phyloP scores from a whole-genome alignment of 2,329 filamentous ascomycete genomes.

The Xylariaceae sp. region DNA sequence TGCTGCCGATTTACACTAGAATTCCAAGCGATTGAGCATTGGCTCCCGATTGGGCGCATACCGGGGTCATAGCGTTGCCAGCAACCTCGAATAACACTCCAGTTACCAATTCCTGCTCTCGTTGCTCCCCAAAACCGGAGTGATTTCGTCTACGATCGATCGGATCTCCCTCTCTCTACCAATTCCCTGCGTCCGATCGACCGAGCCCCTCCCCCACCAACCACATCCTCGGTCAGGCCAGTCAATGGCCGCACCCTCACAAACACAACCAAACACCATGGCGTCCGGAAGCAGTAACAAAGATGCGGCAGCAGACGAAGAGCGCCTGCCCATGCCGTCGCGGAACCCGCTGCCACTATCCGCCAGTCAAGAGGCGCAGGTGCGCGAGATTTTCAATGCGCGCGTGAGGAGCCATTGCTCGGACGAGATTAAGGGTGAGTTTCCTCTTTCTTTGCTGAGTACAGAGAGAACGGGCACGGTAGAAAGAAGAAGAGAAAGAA shows the following conservation, averaged over 20 bases:
- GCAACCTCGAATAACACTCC: too few species aligned
- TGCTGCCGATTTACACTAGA: not conserved
- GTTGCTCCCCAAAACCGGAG: too few species aligned
- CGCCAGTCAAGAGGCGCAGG: constrained; percentile 38
- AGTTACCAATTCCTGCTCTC: too few species aligned
- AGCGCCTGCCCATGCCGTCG: constrained; percentile 46
- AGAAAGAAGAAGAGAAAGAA: too few species aligned
- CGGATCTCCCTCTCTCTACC: too few species aligned
- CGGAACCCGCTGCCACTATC: constrained; percentile 73
- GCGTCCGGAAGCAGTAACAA: constrained; percentile 26
- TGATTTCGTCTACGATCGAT: not conserved
- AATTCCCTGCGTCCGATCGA: not conserved
- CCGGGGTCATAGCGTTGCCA: too few species aligned
- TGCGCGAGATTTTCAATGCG: constrained; percentile 39
- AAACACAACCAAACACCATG: constrained; percentile 35
- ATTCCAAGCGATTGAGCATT: not conserved
- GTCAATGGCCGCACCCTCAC: constrained; percentile 15
- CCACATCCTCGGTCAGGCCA: not conserved
- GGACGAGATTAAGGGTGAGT: constrained; percentile 67
- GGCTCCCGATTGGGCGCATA: not conserved
- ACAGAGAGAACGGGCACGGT: too few species aligned
- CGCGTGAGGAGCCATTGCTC: constrained; percentile 71
- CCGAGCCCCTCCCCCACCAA: not conserved
- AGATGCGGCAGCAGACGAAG: constrained; percentile 15
- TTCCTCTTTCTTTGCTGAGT: not conserved